Base-by-base conservation (phyloP, 805 yeast species). In the Komagataella populi region DNA sequence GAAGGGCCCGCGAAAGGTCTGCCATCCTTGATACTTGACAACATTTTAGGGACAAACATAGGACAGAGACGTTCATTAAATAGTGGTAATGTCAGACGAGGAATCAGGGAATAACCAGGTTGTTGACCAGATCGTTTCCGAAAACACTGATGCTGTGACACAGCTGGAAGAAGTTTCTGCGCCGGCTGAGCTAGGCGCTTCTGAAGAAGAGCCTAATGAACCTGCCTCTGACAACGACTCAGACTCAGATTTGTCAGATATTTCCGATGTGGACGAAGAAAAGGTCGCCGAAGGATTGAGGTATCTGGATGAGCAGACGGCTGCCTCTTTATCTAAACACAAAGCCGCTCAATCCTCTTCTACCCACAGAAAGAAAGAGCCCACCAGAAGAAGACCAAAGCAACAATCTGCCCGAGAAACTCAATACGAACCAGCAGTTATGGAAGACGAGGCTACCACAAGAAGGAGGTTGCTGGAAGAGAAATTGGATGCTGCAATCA, bases 391-490 rank as follows among this genome's bases (percentile, higher is more conserved):
- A 70, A 48, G 72, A 67, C 48, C 68, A 66, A 46, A 71, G 48
- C 36, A 50, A 69, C 20, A 64, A 62, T 55, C 70, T 45, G 60
- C 16, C 4, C 7, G 44, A 17, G 20, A 36, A 49, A 49, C 17
- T 51, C 47, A 46, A 50, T 48, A 55, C 56, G 30, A 47, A 51
- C 44, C 54, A 45, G 48, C 43, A 49, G 16, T 53, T 55, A 43
- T 49, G 51, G 46, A 51, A 51, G 23, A 50, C 49, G 46, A 49
- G 45, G 51, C 53, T 43, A 23, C 53, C 53, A 56, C 63, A 4
- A 71, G 83, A 52, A 81, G 95, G 61, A 77, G 88, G 56, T 81
- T 78, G 55, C 74, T 93, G 55, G 98, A 93, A 66, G 91, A 81
- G 53, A 79, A 75, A 58, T 77, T 93, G 70, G 93, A 84, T 56